Evolutionary conservation across 2,329 filamentous ascomycete genomes (phyloP), one percentile per base, ranked within the genome.

Genomic region (Xylaria sp.): DNA sequence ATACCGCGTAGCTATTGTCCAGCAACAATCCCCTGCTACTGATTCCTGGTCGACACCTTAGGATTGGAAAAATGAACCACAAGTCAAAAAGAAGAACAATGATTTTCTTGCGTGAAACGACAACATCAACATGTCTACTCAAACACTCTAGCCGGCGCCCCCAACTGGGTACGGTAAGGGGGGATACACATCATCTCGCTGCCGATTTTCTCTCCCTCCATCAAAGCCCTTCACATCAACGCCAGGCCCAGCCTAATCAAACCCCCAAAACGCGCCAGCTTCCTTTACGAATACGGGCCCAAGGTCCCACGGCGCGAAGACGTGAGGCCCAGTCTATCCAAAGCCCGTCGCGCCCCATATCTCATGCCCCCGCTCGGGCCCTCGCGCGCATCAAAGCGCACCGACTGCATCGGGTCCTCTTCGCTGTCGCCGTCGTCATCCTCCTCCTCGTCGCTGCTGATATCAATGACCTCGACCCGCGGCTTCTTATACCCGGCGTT

Each of bases 351-450:
- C 8, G 64, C 62, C 11, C 60, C 58, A 8, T 31, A 21, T 21
- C 38, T 38, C 66, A 68, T 67, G 2, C 59, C 55, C 4, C 15
- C 38, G 11, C 58, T 68, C 7, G 58, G 62, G 3, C 54, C 54
- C 5, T 27, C 44, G 1, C 17, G 3, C 4, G 49, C 33, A 11
- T 54, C 54, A 10, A 67, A 66, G n/a, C 59, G 49, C 35, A 67
- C 66, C 7, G 61, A 59, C 19, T 66, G 66, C n/a, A 40, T 53
- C 46, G 35, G 6, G 29, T 33, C 29, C 6, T 33, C 46, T 15
- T 37, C 19, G 5, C 10, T 27, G 46, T 19, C 46, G 15, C 27
- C 40, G 11, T 19, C 31, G 43, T 57, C 57, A 29, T 62, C 56
- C 21, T 62, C 54, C 17, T 56, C 59, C 37, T 33, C 48, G 31